Percentiles rank a stretch among this genome's conserved stretches.
phyloP scores from a whole-genome alignment of 768 basidiomycete genomes.

The Candolleomyces aberdarensis region DNA sequence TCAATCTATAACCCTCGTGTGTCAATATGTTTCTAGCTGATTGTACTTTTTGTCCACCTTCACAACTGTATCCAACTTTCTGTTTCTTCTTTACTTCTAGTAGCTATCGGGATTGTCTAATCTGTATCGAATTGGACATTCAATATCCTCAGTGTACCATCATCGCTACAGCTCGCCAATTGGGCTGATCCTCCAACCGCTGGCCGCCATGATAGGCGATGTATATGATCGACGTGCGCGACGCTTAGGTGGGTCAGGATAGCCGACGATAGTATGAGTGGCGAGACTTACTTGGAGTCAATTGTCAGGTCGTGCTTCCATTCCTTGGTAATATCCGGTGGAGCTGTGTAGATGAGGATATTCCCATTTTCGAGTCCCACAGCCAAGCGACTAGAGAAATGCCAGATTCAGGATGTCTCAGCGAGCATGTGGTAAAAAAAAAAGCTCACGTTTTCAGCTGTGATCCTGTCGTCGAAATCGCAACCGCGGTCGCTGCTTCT shows the following conservation, averaged over 20 bases:
- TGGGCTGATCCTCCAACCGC: constrained; percentile 32
- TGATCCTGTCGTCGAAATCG: constrained; percentile 37
- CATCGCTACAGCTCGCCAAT: constrained; percentile 89
- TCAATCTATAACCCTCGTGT: not conserved
- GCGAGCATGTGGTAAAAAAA: too few relatives aligned
- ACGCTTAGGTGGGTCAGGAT: constrained; percentile 37
- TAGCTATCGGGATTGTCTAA: constrained; percentile 41
- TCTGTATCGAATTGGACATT: constrained; percentile 50
- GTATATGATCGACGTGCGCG: constrained; percentile 76
- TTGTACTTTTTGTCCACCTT: constrained; percentile 39
- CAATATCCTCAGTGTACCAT: constrained; percentile 83
- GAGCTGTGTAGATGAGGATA: constrained; percentile 58
- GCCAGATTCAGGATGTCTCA: not conserved
- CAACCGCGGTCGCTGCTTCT: constrained; percentile 81
- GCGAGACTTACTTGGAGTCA: constrained; percentile 44
- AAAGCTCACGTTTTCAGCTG: not conserved
- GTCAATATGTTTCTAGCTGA: constrained; percentile 8
- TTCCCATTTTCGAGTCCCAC: constrained; percentile 84
- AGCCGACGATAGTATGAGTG: not conserved
- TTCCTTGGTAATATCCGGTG: constrained; percentile 21
- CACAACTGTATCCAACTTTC: constrained; percentile 64
- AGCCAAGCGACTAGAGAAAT: constrained; percentile 50
- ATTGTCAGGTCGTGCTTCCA: constrained; percentile 51
- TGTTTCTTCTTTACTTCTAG: constrained; percentile 32
- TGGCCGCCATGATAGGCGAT: constrained; percentile 80